Conservation (phyloP, 371 early-diverging fungal species). For the Actinomucor elegans region DNA sequence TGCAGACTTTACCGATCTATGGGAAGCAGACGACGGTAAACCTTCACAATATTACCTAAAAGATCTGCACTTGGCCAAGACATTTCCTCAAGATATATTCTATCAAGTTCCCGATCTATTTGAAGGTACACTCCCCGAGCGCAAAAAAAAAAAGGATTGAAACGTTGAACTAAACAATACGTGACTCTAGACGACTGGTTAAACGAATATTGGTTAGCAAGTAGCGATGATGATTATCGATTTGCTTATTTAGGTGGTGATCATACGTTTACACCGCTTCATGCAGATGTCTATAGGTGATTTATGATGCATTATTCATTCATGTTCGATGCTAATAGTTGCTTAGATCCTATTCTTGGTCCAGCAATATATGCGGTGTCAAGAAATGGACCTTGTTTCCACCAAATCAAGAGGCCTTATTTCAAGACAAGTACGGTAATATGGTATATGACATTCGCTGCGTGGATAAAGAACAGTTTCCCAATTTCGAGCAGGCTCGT, state of each 20-base stretch:
- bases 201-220: slow-evolving; percentile 61
- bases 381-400: slow-evolving; percentile 74
- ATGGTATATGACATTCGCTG: slow-evolving; percentile 60
- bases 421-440: slow-evolving; percentile 47
- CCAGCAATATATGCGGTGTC: slow-evolving; percentile 73
- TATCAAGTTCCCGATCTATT: slow-evolving; percentile 55
- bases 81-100: slow-evolving; percentile 48
- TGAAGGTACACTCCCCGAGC: slow-evolving; percentile 45
- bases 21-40: slow-evolving; percentile 29
- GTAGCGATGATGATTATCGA: slow-evolving; percentile 65
- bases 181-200: slow-evolving; percentile 68
- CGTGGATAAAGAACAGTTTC: slow-evolving; percentile 51
- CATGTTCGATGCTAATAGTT: slow-evolving; percentile 11
- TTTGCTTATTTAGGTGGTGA: slow-evolving; percentile 74
- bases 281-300: slow-evolving; percentile 76
- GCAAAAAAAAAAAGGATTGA: too few species aligned
- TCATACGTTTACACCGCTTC: slow-evolving; percentile 76
- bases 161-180: too few species aligned
- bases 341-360: slow-evolving; percentile 80
- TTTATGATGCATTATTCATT: too few species aligned
- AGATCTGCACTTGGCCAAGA: slow-evolving; percentile 68
- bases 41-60: slow-evolving; percentile 59
- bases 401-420: slow-evolving; percentile 58
- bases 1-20: slow-evolving; percentile 49
- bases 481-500: slow-evolving; percentile 49